Conservation (phyloP, 352 stramenopile species). For the Lagenidium giganteum region DNA sequence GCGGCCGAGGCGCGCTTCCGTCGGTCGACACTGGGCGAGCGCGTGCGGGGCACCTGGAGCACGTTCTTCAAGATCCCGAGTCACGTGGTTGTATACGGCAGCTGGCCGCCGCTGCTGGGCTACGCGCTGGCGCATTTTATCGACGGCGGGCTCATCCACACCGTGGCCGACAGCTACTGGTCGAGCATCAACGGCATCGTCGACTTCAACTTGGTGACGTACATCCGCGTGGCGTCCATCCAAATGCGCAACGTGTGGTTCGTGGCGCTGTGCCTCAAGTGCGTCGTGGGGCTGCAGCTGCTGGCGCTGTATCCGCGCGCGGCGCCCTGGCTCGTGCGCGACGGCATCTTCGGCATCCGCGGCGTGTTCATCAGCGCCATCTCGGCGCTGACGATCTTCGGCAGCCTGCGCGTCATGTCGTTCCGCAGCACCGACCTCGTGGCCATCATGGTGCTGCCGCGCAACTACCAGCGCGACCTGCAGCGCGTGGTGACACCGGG, state of each 20-base stretch:
- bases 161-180: conserved; percentile 20
- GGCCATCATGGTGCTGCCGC: not conserved
- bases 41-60: not conserved
- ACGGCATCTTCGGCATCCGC: conserved; percentile 17
- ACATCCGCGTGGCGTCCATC: conserved; percentile 17
- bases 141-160: conserved; percentile 19
- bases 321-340: conserved; percentile 2
- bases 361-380: conserved; percentile 15
- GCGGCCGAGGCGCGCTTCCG: not conserved
- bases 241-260: conserved; percentile 41
- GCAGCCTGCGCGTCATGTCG: conserved; percentile 6
- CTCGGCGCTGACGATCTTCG: conserved; percentile 20
- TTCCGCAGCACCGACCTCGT: conserved; percentile 13
- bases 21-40: not conserved
- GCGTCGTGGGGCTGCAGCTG: no score
- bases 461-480: not conserved
- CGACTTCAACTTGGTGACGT: conserved; percentile 13
- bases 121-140: conserved; percentile 25
- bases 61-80: conserved; percentile 18
- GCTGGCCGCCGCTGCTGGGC: conserved; percentile 18
- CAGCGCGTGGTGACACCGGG: not conserved
- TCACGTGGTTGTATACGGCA: conserved; percentile 20
- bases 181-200: conserved; percentile 13
- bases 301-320: conserved; percentile 1
- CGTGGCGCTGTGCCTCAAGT: conserved; percentile 20